These are phyloP conservation scores for Penicillium samsonianum DNA, from an alignment of 495 filamentous ascomycete genomes.

Conservation along the genomic window DNA sequence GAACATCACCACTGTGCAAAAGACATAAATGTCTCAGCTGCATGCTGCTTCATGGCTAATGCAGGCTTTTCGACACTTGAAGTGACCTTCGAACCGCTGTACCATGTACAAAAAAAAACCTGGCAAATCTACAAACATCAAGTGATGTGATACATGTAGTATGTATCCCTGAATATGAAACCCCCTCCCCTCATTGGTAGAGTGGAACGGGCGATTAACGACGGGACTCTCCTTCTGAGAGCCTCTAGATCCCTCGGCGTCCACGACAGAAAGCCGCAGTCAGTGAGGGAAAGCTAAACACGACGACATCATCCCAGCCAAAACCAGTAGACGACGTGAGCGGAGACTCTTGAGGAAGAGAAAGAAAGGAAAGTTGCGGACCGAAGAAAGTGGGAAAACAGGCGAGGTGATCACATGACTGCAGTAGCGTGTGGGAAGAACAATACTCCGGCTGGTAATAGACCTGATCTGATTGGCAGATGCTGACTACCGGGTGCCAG, in stretches of 20 bases:
- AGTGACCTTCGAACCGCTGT: not conserved
- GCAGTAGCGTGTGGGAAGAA: slow-evolving; percentile 33
- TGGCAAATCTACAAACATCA: not conserved
- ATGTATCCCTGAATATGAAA: slow-evolving; percentile 59
- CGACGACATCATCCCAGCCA: slow-evolving; percentile 47
- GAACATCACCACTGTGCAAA: not conserved
- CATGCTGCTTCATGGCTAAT: not conserved
- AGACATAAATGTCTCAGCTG: not conserved
- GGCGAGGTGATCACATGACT: slow-evolving; percentile 21
- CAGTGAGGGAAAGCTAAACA: slow-evolving; percentile 44
- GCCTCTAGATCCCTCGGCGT: slow-evolving; percentile 40
- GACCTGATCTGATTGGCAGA: slow-evolving; percentile 37
- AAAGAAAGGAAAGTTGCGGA: slow-evolving; percentile 17
- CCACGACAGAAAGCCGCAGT: slow-evolving; percentile 55
- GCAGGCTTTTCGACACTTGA: not conserved
- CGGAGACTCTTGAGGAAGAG: slow-evolving; percentile 47
- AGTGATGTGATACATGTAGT: slow-evolving; percentile 8
- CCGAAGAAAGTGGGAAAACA: slow-evolving; percentile 22
- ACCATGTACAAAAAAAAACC: not conserved
- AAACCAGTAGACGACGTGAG: slow-evolving; percentile 41
- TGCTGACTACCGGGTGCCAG: slow-evolving; percentile 5
- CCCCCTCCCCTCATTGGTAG: slow-evolving; percentile 50
- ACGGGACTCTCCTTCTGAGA: slow-evolving; percentile 53
- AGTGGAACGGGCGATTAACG: slow-evolving; percentile 60
- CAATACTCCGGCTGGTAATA: slow-evolving; percentile 44